Base-by-base conservation (phyloP, 176 grass and related monocot genomes). In the Phoenix roebelenii region DNA sequence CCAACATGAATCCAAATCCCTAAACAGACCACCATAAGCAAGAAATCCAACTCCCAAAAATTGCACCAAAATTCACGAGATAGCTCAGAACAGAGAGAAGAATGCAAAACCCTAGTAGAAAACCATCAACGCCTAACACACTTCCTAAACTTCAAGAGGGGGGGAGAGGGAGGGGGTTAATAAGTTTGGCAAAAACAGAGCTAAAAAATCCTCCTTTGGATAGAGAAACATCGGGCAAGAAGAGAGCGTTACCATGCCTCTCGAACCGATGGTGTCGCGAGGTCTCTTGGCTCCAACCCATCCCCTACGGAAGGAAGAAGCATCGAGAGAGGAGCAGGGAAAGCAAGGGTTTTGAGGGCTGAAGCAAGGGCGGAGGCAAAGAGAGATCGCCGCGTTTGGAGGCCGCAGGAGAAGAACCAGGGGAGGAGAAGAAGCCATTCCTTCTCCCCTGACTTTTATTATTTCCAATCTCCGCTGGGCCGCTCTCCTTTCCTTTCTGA, bases 311-410 rank as follows among this genome's bases (percentile, higher is more conserved):
- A 50, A 54, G 3, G 52, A 60, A 14, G 48, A 60, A 14, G 48
- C 50, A 66, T 58, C 19, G 22, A 59, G 3, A 52, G 67, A 60
- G 26, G 56, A 77, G 51, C 25, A 7, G 3, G 5, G 19, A 52
- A 76, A 71, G 53, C 44, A 66, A 75, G 72, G 66, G 79, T 76
- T 71, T 71, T 59, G 78, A 51, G 64, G 63, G 32, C 63, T 15
- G n/a, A 54, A 20, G 51, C 18, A 1, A 44, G 3, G 10, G 59
- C 5, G n/a, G 70, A 15, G 28, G 52, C 1, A 28, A 25, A 22
- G 28, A 55, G 24, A 63, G 17, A 73, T 7, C 16, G 50, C 59
- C 25, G 59, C 15, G 28, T 44, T 55, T 15, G 59, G 18, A 25
- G 70, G 51, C 28, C 51, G 49, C 25, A 56, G 18, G 18, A 73